Evolutionary conservation across 495 filamentous ascomycete species (phyloP).

Genomic region (Talaromyces trachyspermus): DNA sequence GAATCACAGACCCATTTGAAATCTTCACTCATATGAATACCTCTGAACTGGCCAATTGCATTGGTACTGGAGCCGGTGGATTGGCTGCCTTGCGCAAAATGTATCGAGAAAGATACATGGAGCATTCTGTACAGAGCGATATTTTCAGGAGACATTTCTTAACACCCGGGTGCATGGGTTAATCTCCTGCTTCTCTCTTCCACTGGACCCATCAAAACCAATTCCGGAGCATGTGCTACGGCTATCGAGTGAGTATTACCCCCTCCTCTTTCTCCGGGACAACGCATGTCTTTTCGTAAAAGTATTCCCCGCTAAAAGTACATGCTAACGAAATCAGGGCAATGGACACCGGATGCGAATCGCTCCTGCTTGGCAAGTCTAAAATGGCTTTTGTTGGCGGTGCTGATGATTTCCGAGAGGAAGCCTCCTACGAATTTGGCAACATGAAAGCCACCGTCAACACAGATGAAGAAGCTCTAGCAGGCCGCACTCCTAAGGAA

Average conservation of each 20-base stretch:
- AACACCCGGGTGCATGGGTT: constrained; percentile 19
- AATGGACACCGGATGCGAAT: constrained; percentile 14
- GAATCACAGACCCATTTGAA: constrained; percentile 16
- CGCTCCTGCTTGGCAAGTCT: constrained; percentile 12
- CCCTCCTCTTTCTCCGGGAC: not conserved
- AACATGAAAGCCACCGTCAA: constrained; percentile 18
- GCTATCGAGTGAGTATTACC: constrained; percentile 13
- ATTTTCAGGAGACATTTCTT: constrained; percentile 16
- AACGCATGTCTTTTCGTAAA: not conserved
- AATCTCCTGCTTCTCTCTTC: constrained; percentile 17
- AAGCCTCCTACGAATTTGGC: constrained; percentile 13
- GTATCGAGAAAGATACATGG: constrained; percentile 13
- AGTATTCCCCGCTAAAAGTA: not conserved
- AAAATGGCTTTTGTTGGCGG: constrained; percentile 17
- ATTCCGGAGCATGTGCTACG: constrained; percentile 19
- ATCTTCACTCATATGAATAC: constrained; percentile 17
- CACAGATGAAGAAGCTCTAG: constrained; percentile 7
- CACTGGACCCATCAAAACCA: constrained; percentile 16
- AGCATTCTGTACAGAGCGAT: constrained; percentile 12
- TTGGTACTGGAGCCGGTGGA: constrained; percentile 16
- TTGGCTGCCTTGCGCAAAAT: constrained; percentile 5
- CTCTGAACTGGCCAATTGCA: constrained; percentile 15
- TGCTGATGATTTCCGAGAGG: constrained; percentile 15
- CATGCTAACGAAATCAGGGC: not conserved
- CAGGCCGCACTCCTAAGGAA: constrained; percentile 13